Evolutionary conservation across 169 alveolate genomes (phyloP), one percentile per base, ranked within the genome.

Genomic region (Plasmodium fragile): DNA sequence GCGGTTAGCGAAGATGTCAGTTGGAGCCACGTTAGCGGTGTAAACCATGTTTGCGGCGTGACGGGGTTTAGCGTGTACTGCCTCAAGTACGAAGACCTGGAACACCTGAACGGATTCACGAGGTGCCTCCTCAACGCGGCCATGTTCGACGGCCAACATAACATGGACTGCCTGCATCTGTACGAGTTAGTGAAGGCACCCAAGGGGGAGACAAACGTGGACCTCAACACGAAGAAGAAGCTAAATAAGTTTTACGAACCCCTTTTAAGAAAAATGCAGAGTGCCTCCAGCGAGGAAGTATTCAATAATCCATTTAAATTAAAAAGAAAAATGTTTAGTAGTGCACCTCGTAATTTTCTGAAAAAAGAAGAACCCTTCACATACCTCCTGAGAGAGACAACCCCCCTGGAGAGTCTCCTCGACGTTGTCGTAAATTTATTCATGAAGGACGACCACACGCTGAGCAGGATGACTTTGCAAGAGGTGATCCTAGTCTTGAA

Each of bases 91-190:
- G 4, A 52, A 34, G 78, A 87, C 49, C 8, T 87, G 39, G 25
- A 39, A 34, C 36, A 77, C 70, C 69, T 87, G 28, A 77, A 87
- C 41, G 25, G 4, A n/a, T 71, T 43, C 30, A 87, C 93, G 2
- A 73, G 28, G 28, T 36, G 36, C 45, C 70, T 87, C 34, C 49
- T 87, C 7, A 77, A 53, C 45, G n/a, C 93, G 6, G n/a, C 93
- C 10, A 53, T 77, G 4, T 87, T 52, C 80, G 93, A 87, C 18
- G 77, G 45, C 25, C 93, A 87, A 18, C 81, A 78, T 8, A 52
- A 87, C 41, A 43, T 78, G 30, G 93, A 87, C 18, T 87, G 85
- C 4, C 13, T 87, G 13, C 45, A 77, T 13, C 78, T 87, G 16
- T 87, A 78, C n/a, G 5, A 53, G 13, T 43, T 83, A 16, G 11